Evolutionary conservation across 129 eudicot species (phyloP).

Genomic region (Centella asiatica): DNA sequence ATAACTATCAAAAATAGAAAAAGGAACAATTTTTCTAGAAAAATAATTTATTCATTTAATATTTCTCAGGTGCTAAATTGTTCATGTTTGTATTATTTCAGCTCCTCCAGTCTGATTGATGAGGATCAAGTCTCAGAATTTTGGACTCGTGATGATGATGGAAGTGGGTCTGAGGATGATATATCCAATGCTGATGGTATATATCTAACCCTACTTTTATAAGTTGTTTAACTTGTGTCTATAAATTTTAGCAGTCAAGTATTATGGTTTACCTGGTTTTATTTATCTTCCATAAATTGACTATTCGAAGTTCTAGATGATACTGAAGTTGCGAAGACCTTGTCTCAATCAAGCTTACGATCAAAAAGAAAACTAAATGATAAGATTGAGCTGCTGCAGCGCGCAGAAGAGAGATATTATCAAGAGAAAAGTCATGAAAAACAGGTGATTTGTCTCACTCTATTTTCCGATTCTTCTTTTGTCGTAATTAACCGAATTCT

Average conservation of each 20-base stretch:
- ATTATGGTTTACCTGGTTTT: neutral
- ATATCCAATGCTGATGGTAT: slow-evolving; percentile 88
- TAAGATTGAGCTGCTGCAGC: slow-evolving; percentile 60
- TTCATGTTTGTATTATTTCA: slow-evolving; percentile 26
- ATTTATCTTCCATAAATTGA: slow-evolving; percentile 9
- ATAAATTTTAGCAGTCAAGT: neutral
- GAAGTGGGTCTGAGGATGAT: slow-evolving; percentile 67
- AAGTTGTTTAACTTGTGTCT: neutral
- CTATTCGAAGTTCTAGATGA: slow-evolving; percentile 34
- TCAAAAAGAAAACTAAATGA: slow-evolving; percentile 43
- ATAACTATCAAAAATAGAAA: neutral
- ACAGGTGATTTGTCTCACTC: slow-evolving; percentile 26
- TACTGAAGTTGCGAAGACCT: slow-evolving; percentile 32
- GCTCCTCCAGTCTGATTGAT: slow-evolving; percentile 38
- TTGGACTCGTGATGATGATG: slow-evolving; percentile 79
- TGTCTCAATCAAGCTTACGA: slow-evolving; percentile 29
- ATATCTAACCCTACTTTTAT: slow-evolving; percentile 1
- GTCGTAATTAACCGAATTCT: neutral
- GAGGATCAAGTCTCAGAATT: slow-evolving; percentile 59
- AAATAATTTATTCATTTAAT: too few species aligned
- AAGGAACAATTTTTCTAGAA: too few species aligned
- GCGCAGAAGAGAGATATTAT: slow-evolving; percentile 82
- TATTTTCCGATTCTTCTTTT: neutral
- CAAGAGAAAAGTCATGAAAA: slow-evolving; percentile 32
- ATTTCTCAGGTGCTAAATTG: neutral